These are phyloP conservation scores for Eucalyptus regnans DNA, from an alignment of 345 rosid genomes.

Conservation along the genomic window DNA sequence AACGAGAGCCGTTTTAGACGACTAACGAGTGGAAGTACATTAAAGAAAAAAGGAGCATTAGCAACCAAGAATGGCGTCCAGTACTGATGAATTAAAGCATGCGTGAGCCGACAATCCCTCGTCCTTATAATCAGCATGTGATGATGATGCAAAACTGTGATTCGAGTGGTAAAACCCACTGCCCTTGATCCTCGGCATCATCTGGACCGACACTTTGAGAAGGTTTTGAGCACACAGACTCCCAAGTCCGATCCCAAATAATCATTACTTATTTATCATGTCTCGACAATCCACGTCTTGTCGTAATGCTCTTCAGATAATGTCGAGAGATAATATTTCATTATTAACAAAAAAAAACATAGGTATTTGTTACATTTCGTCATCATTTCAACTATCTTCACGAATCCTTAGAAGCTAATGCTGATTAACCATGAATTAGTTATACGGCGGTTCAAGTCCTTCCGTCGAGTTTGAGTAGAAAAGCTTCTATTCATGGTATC, in stretches of 20 bases:
- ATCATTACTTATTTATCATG: neutral
- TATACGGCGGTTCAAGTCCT: fast-evolving
- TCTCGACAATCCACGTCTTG: fast-evolving
- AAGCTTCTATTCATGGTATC: fast-evolving
- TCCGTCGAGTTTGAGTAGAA: fast-evolving
- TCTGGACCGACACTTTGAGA: neutral
- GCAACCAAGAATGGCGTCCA: neutral
- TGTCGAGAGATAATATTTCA: neutral
- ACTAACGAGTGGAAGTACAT: neutral
- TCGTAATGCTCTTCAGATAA: neutral
- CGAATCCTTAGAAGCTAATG: neutral
- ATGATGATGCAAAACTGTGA: neutral
- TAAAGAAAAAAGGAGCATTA: neutral
- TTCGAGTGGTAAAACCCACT: neutral
- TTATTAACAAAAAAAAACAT: neutral
- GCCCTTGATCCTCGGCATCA: neutral
- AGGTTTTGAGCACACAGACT: neutral
- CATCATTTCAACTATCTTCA: neutral
- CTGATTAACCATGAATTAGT: neutral
- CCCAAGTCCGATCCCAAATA: fast-evolving
- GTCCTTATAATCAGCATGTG: neutral
- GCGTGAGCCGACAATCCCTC: neutral
- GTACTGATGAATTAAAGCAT: neutral
- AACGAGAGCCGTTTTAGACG: neutral
- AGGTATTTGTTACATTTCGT: neutral